phyloP scores from a whole-genome alignment of 805 yeast genomes.

The Suhomyces vadensis region DNA sequence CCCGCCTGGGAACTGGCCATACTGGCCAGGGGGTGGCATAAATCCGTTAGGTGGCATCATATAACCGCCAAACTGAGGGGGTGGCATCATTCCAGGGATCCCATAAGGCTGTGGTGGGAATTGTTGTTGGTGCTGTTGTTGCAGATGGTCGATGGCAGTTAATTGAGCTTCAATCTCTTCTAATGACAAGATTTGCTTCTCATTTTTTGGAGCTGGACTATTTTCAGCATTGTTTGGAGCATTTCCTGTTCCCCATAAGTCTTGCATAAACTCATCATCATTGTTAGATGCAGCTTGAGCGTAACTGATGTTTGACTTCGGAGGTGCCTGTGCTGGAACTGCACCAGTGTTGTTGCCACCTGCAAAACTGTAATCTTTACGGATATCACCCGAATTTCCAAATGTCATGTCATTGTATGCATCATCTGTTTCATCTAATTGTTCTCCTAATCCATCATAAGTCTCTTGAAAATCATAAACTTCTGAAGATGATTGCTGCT shows the following conservation, averaged over 20 bases:
- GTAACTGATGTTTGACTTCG: slow-evolving; percentile 34
- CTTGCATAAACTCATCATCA: slow-evolving; percentile 48
- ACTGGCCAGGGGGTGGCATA: slow-evolving; percentile 38
- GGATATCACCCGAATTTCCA: slow-evolving; percentile 53
- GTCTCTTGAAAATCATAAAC: slow-evolving; percentile 80
- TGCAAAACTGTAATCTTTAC: slow-evolving; percentile 68
- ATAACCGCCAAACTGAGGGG: slow-evolving; percentile 36
- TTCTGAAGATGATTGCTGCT: slow-evolving; percentile 22
- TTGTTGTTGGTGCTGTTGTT: slow-evolving; percentile 22
- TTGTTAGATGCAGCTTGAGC: slow-evolving; percentile 41
- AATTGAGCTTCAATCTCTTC: slow-evolving; percentile 85
- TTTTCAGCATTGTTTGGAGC: slow-evolving; percentile 21
- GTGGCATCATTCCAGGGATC: slow-evolving; percentile 35
- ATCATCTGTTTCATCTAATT: slow-evolving; percentile 65
- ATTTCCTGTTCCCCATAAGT: slow-evolving; percentile 43
- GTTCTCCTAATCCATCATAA: slow-evolving; percentile 76
- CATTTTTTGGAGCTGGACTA: slow-evolving; percentile 23
- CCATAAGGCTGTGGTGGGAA: slow-evolving; percentile 37
- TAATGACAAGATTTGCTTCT: slow-evolving; percentile 61
- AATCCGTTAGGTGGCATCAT: slow-evolving; percentile 44
- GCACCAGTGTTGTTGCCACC: slow-evolving; percentile 16
- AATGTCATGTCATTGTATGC: slow-evolving; percentile 81
- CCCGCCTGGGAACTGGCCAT: slow-evolving; percentile 32
- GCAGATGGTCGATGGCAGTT: slow-evolving; percentile 44
- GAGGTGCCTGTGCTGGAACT: slow-evolving; percentile 9